Conservation (phyloP, 176 grass and related monocot genomes). For the Aegilops speltoides region DNA sequence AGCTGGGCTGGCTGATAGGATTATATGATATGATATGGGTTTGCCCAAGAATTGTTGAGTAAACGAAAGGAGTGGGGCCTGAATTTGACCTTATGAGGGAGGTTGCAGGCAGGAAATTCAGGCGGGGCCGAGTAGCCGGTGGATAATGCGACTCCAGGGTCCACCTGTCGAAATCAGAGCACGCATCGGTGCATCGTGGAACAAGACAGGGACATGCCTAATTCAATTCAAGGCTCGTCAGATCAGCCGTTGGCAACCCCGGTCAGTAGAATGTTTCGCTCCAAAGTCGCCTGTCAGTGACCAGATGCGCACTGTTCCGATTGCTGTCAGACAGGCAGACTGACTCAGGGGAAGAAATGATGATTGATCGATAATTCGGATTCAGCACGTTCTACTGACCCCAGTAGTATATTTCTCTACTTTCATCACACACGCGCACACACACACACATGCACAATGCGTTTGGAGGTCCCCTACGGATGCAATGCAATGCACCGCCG, state of each 20-base stretch:
- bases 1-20: slow-evolving; percentile 3
- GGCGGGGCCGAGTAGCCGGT: slow-evolving; percentile 4
- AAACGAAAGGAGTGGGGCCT: neutral
- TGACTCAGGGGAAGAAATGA: neutral
- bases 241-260: neutral
- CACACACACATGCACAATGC: neutral
- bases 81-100: neutral
- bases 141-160: slow-evolving; percentile 38
- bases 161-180: slow-evolving; percentile 30
- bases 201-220: neutral
- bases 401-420: neutral
- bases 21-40: neutral
- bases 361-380: neutral
- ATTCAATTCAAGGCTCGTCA: slow-evolving; percentile 6
- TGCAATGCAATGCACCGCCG: slow-evolving; percentile 2
- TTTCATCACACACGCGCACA: neutral
- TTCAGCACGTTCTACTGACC: neutral
- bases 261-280: slow-evolving; percentile 27
- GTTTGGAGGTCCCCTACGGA: slow-evolving; percentile 19
- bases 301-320: neutral
- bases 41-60: neutral
- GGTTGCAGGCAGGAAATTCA: neutral
- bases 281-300: neutral
- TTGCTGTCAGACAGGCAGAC: neutral
- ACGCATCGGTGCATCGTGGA: slow-evolving; percentile 16